Conservation (phyloP, 352 stramenopile species). For the Globisporangium nunn region DNA sequence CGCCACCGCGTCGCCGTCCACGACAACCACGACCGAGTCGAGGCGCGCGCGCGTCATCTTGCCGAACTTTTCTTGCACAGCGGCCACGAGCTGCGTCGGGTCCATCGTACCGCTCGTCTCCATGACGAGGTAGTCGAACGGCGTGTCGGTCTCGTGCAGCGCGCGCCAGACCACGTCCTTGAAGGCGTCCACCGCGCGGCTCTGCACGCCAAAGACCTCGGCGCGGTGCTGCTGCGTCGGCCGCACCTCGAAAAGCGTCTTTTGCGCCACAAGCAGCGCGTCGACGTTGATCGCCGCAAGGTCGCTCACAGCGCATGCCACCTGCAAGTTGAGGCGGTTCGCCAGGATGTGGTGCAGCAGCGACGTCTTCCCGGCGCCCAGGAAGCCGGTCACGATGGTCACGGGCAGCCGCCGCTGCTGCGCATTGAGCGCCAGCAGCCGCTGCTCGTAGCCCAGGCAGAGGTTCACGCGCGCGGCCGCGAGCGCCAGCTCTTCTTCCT, state of each 20-base stretch:
- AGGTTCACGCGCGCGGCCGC: constrained; percentile 50
- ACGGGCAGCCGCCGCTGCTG: constrained; percentile 40
- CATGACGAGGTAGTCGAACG: neutral
- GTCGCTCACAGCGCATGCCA: constrained; percentile 66
- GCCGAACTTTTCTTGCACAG: constrained; percentile 67
- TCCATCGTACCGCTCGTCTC: constrained; percentile 32
- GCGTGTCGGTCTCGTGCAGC: neutral
- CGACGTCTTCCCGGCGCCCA: constrained; percentile 67
- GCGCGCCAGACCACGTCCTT: neutral
- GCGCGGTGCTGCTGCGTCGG: neutral
- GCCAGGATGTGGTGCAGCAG: constrained; percentile 55
- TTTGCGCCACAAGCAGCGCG: constrained; percentile 47
- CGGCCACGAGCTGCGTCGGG: constrained; percentile 52
- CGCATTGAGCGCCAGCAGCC: constrained; percentile 41
- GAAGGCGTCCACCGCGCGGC: too few species aligned
- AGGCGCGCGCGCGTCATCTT: constrained; percentile 73
- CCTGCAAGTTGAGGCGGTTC: constrained; percentile 58
- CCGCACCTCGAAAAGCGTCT: constrained; percentile 28
- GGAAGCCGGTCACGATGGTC: constrained; percentile 60
- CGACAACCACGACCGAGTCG: constrained; percentile 69
- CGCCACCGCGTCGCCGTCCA: constrained; percentile 64
- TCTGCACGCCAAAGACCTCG: too few species aligned
- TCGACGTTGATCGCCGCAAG: constrained; percentile 66
- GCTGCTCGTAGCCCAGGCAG: constrained; percentile 44
- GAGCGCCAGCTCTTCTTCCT: constrained; percentile 23